Percentiles rank a stretch among this genome's conserved stretches.
Evolutionary conservation across 2,329 filamentous ascomycete species (phyloP).

Genomic region (Colletotrichum tropicale): DNA sequence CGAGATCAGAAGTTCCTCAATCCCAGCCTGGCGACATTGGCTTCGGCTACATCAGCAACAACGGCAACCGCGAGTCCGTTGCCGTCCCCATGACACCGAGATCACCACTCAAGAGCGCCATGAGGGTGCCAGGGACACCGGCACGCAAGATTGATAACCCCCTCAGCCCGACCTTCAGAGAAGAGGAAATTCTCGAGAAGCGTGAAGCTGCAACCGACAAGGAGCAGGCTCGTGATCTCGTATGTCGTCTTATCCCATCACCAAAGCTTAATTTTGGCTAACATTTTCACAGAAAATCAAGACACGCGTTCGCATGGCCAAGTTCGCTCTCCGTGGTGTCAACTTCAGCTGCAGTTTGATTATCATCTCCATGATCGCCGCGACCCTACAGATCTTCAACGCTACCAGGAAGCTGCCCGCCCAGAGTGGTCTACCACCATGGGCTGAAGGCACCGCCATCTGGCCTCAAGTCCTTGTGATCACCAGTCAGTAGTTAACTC

Average conservation of each 20-base stretch:
- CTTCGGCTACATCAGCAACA: slow-evolving; percentile 81
- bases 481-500: slow-evolving; percentile 26
- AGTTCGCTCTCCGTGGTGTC: slow-evolving; percentile 91
- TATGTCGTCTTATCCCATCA: slow-evolving; percentile 52
- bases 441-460: slow-evolving; percentile 77
- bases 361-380: slow-evolving; percentile 85
- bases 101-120: slow-evolving; percentile 86
- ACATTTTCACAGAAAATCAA: slow-evolving; percentile 78
- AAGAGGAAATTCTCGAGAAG: slow-evolving; percentile 88
- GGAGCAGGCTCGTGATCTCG: slow-evolving; percentile 85
- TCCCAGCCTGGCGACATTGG: slow-evolving; percentile 84
- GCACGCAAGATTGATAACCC: slow-evolving; percentile 76
- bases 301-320: slow-evolving; percentile 87
- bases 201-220: slow-evolving; percentile 81
- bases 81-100: slow-evolving; percentile 71
- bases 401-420: slow-evolving; percentile 76
- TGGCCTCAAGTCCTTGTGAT: slow-evolving; percentile 93
- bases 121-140: slow-evolving; percentile 85
- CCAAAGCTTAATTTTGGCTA: slow-evolving; percentile 18
- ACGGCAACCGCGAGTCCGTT: slow-evolving; percentile 55
- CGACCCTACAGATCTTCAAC: slow-evolving; percentile 93
- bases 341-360: slow-evolving; percentile 98
- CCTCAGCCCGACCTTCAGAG: slow-evolving; percentile 87
- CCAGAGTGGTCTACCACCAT: slow-evolving; percentile 82
- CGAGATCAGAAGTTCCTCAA: slow-evolving; percentile 61